Conservation (phyloP, 768 basidiomycete genomes). For the Podaxis mareebaensis region DNA sequence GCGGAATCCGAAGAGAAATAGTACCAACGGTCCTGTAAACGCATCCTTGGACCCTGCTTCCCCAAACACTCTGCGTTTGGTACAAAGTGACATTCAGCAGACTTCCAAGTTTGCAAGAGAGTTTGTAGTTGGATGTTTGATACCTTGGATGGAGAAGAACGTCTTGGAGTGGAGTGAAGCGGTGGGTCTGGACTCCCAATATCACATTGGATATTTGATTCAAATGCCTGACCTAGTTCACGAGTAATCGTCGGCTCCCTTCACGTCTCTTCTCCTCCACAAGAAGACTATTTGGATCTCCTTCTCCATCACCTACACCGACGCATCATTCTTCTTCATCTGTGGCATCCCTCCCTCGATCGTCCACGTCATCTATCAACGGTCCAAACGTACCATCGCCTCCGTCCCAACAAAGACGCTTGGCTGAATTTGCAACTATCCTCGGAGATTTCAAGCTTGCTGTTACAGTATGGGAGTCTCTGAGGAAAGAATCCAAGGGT, state of each 20-base stretch:
- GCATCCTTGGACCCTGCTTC: slow-evolving; percentile 25
- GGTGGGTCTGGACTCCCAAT: slow-evolving; percentile 36
- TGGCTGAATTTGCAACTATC: slow-evolving; percentile 95
- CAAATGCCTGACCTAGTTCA: slow-evolving; percentile 10
- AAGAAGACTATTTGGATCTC: slow-evolving; percentile 76
- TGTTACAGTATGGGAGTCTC: slow-evolving; percentile 77
- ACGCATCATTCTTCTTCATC: slow-evolving; percentile 40
- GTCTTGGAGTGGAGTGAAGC: slow-evolving; percentile 93
- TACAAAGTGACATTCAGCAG: slow-evolving; percentile 72
- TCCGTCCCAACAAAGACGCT: slow-evolving; percentile 75
- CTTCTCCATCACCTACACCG: slow-evolving; percentile 47
- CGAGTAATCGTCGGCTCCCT: slow-evolving; percentile 72
- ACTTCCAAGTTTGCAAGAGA: slow-evolving; percentile 82
- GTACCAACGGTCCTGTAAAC: slow-evolving; percentile 19
- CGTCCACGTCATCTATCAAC: slow-evolving; percentile 33
- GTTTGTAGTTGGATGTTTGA: slow-evolving; percentile 82
- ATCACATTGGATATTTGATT: background rate
- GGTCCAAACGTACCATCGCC: slow-evolving; percentile 30
- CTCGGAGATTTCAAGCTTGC: slow-evolving; percentile 90
- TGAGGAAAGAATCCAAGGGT: slow-evolving; percentile 84
- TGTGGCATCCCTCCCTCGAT: slow-evolving; percentile 39
- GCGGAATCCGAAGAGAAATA: slow-evolving; percentile 10
- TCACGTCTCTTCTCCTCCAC: slow-evolving; percentile 87
- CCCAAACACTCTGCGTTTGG: slow-evolving; percentile 52
- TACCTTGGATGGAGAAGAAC: slow-evolving; percentile 97